A percentile compares a stretch with the other conserved stretches of the same genome.
Evolutionary conservation across 495 filamentous ascomycete genomes (phyloP).

Genomic region (Collariella sp.): DNA sequence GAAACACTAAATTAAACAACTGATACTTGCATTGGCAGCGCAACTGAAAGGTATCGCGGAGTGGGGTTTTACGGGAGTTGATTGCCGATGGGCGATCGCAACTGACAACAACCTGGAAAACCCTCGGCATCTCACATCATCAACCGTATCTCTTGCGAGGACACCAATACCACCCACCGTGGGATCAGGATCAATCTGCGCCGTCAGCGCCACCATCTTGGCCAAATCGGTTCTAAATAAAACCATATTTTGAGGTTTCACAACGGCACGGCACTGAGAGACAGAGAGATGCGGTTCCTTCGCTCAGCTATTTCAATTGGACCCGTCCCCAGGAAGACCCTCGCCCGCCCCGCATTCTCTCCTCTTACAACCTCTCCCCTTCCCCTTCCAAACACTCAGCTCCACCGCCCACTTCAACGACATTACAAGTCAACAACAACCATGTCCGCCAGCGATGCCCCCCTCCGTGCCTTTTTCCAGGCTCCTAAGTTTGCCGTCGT

Average conservation of each 20-base stretch:
- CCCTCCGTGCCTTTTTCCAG: slow-evolving; percentile 72
- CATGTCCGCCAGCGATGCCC: slow-evolving; percentile 46
- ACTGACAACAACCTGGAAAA: too few relatives aligned
- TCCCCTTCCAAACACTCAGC: neutral
- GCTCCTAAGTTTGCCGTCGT: slow-evolving; percentile 81
- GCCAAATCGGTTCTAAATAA: neutral
- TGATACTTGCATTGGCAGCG: too few relatives aligned
- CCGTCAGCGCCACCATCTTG: neutral
- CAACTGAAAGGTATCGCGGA: too few relatives aligned
- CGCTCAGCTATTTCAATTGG: neutral
- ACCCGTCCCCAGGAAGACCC: neutral
- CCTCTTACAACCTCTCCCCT: neutral
- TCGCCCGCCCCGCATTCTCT: neutral
- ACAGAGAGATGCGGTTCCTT: neutral
- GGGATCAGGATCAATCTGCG: too few relatives aligned
- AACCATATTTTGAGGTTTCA: neutral
- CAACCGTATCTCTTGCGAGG: too few relatives aligned
- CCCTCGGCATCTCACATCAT: too few relatives aligned
- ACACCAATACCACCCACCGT: too few relatives aligned
- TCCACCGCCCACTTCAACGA: slow-evolving; percentile 1
- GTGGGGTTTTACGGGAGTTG: too few relatives aligned
- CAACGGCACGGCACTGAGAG: neutral
- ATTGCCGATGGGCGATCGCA: too few relatives aligned
- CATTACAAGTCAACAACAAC: slow-evolving; percentile 5
- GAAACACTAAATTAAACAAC: too few relatives aligned